phyloP scores from a whole-genome alignment of 352 stramenopile genomes.

The Thalassiosira gravida region DNA sequence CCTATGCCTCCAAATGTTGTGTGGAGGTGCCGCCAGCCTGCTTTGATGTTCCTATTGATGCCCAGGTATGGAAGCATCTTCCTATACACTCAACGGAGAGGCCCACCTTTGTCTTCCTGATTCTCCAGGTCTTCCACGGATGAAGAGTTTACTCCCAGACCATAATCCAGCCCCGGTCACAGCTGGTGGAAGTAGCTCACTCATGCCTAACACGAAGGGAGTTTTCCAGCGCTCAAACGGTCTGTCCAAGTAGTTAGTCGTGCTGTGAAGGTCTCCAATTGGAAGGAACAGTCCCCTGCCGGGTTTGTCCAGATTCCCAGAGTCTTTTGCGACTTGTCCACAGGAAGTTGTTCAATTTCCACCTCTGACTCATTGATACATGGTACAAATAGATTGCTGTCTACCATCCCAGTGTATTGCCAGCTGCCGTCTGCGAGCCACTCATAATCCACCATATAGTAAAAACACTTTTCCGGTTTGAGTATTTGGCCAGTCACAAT shows the following conservation, averaged over 20 bases:
- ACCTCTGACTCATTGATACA: background rate
- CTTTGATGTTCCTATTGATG: conserved; percentile 4
- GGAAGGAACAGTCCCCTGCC: background rate
- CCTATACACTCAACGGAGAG: background rate
- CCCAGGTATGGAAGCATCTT: conserved; percentile 6
- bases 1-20: conserved; percentile 7
- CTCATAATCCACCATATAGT: conserved; percentile 16
- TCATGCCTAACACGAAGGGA: conserved; percentile 21
- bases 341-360: background rate
- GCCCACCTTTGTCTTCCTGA: background rate
- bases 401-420: background rate
- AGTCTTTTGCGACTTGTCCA: conserved; percentile 14
- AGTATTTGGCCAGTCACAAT: conserved; percentile 3
- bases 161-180: conserved; percentile 18
- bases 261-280: conserved; percentile 8
- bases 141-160: conserved; percentile 11
- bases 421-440: background rate
- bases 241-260: background rate
- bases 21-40: conserved; percentile 8
- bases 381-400: conserved; percentile 8
- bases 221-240: background rate
- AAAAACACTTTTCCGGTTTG: conserved; percentile 17
- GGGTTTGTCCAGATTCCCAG: conserved; percentile 22
- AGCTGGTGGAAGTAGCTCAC: conserved; percentile 33
- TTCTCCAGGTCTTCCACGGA: background rate